phyloP scores from a whole-genome alignment of 2,329 filamentous ascomycete genomes.

The Rutstroemia sp. region DNA sequence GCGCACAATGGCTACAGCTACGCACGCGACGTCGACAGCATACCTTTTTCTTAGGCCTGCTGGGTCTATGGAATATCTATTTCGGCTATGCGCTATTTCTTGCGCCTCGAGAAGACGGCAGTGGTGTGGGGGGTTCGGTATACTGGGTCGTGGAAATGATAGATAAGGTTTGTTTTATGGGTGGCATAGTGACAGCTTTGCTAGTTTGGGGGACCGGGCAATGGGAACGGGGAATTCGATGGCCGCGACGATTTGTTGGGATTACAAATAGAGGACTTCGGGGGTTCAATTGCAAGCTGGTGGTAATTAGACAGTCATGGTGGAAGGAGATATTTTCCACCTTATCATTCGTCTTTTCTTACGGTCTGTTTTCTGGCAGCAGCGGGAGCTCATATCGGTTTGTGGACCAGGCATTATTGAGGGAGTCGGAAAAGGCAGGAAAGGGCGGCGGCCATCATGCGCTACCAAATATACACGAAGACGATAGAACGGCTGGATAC shows the following conservation, averaged over 20 bases:
- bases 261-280: slow-evolving; percentile 85
- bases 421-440: slow-evolving; percentile 53
- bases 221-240: slow-evolving; percentile 90
- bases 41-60: slow-evolving; percentile 79
- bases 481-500: slow-evolving; percentile 59
- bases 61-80: slow-evolving; percentile 72
- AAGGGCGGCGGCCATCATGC: slow-evolving; percentile 36
- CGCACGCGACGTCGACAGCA: slow-evolving; percentile 84
- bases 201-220: slow-evolving; percentile 93
- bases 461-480: slow-evolving; percentile 38
- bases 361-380: slow-evolving; percentile 61
- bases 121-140: slow-evolving; percentile 82
- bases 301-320: slow-evolving; percentile 77
- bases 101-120: slow-evolving; percentile 90
- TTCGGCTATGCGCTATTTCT: slow-evolving; percentile 91
- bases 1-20: slow-evolving; percentile 86
- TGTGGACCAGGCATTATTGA: slow-evolving; percentile 58
- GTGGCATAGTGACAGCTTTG: slow-evolving; percentile 77
- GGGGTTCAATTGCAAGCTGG: slow-evolving; percentile 92
- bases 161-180: slow-evolving; percentile 87
- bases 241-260: slow-evolving; percentile 86
- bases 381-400: slow-evolving; percentile 67
- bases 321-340: slow-evolving; percentile 71
- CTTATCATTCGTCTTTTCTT: slow-evolving; percentile 70
- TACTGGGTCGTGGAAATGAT: slow-evolving; percentile 93